Evolutionary conservation across 345 rosid species (phyloP), one percentile per base, ranked within the genome.

Genomic region (Boechera stricta): DNA sequence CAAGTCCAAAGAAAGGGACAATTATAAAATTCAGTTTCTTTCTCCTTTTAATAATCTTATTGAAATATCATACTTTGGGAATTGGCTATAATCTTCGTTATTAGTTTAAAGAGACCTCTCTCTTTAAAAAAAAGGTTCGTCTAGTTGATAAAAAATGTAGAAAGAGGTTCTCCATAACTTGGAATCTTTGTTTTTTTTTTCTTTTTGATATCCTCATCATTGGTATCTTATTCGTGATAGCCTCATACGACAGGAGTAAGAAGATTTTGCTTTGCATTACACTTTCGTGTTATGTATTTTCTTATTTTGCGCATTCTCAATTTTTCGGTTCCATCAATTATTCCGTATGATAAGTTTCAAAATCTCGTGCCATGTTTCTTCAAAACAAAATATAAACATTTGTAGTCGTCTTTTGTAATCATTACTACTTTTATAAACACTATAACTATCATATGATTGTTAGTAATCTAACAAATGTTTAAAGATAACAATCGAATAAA

Each of bases 171-270:
- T 62, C 70, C 70, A 77, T 44, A 54, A 69, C 75, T 44, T 54
- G 51, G 71, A 62, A 70, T 77, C 75, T 69, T 39, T 45, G 33
- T 52, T 29, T 49, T 63, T 49, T 63, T 44, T 33, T 28, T n/a
- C 7, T 39, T 56, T n/a, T 5, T 70, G 42, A 69, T 44, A 10
- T 54, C 52, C 51, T 55, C 57, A 70, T 63, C 26, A 63, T 77
- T 70, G 71, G 76, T 54, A 76, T 76, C 71, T 53, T 69, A 69
- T 76, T 76, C 75, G 69, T 76, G 69, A 41, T 76, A 29, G 45
- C 63, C 70, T 69, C 70, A 53, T 53, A 10, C 3, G 21, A 53
- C 24, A 21, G 69, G 62, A 62, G 64, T 24, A 29, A 54, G 5
- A 41, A 69, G 35, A 38, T 42, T 49, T 67, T 13, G 54, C 54